phyloP scores from a whole-genome alignment of 805 yeast genomes.

The Kazachstania kunashirensis region DNA sequence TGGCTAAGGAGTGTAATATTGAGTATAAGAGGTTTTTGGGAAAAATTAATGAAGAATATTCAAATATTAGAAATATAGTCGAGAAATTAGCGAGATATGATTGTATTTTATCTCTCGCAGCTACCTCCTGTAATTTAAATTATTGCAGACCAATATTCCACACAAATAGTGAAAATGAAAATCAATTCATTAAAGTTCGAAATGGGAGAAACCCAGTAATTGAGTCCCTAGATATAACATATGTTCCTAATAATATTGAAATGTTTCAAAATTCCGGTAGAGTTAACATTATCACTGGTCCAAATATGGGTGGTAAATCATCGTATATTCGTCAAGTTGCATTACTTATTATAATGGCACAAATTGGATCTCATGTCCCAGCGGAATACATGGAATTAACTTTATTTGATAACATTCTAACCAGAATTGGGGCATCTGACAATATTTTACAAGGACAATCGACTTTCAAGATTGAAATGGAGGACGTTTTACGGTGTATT shows the following conservation, averaged over 20 bases:
- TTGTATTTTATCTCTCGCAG: conserved; percentile 56
- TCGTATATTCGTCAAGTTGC: conserved; percentile 46
- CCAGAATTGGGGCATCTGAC: conserved; percentile 79
- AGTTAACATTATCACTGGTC: conserved; percentile 53
- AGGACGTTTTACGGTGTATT: conserved; percentile 82
- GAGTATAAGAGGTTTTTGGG: conserved; percentile 29
- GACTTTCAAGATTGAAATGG: conserved; percentile 92
- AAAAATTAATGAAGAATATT: conserved; percentile 32
- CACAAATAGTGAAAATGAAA: conserved; percentile 18
- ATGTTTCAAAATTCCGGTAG: conserved; percentile 41
- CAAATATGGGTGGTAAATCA: conserved; percentile 58
- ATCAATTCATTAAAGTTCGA: conserved; percentile 39
- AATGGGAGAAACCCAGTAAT: conserved; percentile 62
- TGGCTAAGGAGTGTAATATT: conserved; percentile 17
- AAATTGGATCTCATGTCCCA: conserved; percentile 46
- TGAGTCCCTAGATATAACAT: conserved; percentile 39
- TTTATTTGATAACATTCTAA: conserved; percentile 48
- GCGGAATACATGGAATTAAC: conserved; percentile 49
- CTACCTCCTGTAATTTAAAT: conserved; percentile 40
- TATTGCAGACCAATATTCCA: conserved; percentile 45
- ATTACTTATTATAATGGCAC: conserved; percentile 41
- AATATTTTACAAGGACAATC: conserved; percentile 66
- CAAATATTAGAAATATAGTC: conserved; percentile 35
- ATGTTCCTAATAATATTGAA: conserved; percentile 57
- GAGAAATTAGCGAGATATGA: conserved; percentile 48